Percentiles rank a stretch among this genome's conserved stretches.
Conservation (phyloP, 202 grass and related monocot species). For the Setaria italica region DNA sequence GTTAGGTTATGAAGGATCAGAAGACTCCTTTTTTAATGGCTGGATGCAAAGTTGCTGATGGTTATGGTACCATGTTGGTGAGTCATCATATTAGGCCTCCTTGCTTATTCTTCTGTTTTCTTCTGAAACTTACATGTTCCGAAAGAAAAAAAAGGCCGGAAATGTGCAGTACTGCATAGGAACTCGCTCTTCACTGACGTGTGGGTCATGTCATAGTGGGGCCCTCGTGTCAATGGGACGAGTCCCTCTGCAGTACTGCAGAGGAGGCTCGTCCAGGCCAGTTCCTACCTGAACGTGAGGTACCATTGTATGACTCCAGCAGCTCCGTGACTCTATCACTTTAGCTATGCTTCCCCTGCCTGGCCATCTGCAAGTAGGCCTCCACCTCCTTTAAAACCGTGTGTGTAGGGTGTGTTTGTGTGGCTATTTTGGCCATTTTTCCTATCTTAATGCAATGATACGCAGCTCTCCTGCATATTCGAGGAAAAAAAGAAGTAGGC, state of each 20-base stretch:
- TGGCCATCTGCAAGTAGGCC: background rate
- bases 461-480: too few species aligned
- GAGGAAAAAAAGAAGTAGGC: background rate
- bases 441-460: too few species aligned
- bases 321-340: background rate
- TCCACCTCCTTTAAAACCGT: background rate
- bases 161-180: too few species aligned
- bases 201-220: too few species aligned
- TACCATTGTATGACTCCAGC: background rate
- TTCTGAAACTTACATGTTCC: slow-evolving; percentile 28
- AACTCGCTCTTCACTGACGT: too few species aligned
- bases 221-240: too few species aligned
- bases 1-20: slow-evolving; percentile 73
- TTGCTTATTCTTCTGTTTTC: slow-evolving; percentile 5
- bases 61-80: slow-evolving; percentile 91
- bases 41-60: slow-evolving; percentile 86
- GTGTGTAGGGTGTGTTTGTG: too few species aligned
- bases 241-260: too few species aligned
- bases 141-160: slow-evolving; percentile 10
- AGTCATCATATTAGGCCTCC: slow-evolving; percentile 44
- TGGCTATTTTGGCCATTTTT: too few species aligned
- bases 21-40: slow-evolving; percentile 86
- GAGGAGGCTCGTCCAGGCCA: too few species aligned
- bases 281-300: background rate
- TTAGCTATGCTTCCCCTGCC: background rate